phyloP scores from a whole-genome alignment of 2,329 filamentous ascomycete genomes.

The Sporothrix schenckii region DNA sequence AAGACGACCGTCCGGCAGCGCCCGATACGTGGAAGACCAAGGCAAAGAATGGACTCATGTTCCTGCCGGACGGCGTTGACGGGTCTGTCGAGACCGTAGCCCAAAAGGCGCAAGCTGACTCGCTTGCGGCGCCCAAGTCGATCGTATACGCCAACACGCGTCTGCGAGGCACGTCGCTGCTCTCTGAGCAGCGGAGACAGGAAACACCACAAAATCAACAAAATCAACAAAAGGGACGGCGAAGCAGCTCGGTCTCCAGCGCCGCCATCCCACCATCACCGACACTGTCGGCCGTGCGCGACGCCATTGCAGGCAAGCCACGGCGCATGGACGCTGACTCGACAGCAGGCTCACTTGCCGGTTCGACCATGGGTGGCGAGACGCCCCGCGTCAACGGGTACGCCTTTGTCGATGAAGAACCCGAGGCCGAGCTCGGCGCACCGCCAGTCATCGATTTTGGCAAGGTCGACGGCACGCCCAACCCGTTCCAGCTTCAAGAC shows the following conservation, averaged over 20 bases:
- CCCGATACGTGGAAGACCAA: constrained; percentile 74
- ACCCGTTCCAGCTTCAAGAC: constrained; percentile 78
- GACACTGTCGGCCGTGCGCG: constrained; percentile 79
- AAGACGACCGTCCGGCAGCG: constrained; percentile 68
- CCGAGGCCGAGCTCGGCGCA: constrained; percentile 46
- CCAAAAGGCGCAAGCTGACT: constrained; percentile 69
- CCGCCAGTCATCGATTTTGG: constrained; percentile 59
- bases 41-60: constrained; percentile 87
- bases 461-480: constrained; percentile 64
- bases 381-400: constrained; percentile 94
- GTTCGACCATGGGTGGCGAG: constrained; percentile 58
- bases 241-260: constrained; percentile 38
- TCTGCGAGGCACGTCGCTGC: constrained; percentile 57
- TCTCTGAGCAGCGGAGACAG: constrained; percentile 8
- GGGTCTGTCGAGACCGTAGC: constrained; percentile 63
- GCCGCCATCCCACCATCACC: constrained; percentile 70
- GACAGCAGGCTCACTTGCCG: constrained; percentile 40
- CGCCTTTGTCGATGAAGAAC: constrained; percentile 78
- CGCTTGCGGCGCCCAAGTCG: constrained; percentile 73
- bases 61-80: constrained; percentile 68
- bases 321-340: constrained; percentile 65
- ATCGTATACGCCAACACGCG: constrained; percentile 85
- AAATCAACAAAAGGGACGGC: neutral
- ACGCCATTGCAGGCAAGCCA: constrained; percentile 77
- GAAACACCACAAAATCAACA: neutral